A percentile compares a stretch with the other conserved stretches of the same genome.
These are phyloP conservation scores for Persicaria tinctoria DNA, from an alignment of 148 eudicot species.

Conservation along the genomic window DNA sequence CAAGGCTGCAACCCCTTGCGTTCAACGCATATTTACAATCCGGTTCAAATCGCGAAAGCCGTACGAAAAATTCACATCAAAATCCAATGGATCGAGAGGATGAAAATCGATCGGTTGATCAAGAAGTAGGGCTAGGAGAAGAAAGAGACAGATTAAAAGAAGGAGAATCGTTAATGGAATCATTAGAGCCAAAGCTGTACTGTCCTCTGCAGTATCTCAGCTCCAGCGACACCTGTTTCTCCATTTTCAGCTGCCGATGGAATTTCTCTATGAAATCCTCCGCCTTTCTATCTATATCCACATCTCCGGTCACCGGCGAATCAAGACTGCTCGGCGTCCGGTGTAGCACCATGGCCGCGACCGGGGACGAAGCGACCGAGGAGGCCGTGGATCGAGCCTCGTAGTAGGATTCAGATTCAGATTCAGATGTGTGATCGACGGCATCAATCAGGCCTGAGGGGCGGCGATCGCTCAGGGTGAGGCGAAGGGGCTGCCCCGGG, in stretches of 20 bases:
- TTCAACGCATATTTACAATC: no score
- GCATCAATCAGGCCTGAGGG: neutral
- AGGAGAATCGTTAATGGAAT: neutral
- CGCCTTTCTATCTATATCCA: conserved; percentile 60
- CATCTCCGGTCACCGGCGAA: conserved; percentile 12
- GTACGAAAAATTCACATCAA: no score
- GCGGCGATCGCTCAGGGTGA: neutral
- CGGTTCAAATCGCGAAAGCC: no score
- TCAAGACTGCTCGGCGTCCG: neutral
- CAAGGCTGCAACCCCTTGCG: no score
- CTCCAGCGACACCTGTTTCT: conserved; percentile 65
- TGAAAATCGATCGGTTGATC: neutral
- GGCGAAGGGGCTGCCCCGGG: neutral
- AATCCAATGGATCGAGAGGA: no score
- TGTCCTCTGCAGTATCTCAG: conserved; percentile 37
- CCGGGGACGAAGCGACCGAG: neutral
- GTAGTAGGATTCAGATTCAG: neutral
- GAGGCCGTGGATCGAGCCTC: neutral
- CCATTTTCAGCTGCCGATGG: conserved; percentile 44
- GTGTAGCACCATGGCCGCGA: neutral
- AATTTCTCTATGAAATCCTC: conserved; percentile 69
- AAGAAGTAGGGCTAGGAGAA: neutral
- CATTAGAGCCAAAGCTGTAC: conserved; percentile 6
- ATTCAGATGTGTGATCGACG: neutral
- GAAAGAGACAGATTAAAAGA: neutral